Conservation (phyloP, 2,329 filamentous ascomycete species). For the Coniochaeta pulveracea region DNA sequence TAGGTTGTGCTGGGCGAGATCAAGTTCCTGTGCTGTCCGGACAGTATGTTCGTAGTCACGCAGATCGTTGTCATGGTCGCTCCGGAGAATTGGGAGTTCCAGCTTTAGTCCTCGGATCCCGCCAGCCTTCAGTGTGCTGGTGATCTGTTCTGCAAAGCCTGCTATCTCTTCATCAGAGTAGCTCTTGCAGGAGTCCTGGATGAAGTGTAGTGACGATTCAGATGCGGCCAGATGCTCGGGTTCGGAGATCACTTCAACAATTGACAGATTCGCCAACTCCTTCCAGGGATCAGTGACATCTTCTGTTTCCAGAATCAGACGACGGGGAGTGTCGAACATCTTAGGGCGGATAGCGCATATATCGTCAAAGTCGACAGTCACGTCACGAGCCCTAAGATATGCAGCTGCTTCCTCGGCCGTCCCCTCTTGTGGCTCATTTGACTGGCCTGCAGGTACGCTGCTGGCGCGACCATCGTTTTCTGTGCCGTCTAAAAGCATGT, state of each 20-base stretch:
- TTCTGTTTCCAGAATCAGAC: no score
- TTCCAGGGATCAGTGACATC: no score
- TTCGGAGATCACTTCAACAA: background rate
- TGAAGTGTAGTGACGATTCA: slow-evolving; percentile 1
- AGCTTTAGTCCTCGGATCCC: slow-evolving; percentile 9
- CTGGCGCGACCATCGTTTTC: no score
- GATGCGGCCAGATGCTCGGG: background rate
- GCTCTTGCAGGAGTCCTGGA: slow-evolving; percentile 2
- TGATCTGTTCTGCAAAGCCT: slow-evolving; percentile 1
- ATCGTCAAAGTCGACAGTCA: no score
- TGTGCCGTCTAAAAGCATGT: no score
- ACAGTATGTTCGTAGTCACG: slow-evolving; percentile 9
- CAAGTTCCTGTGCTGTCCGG: slow-evolving; percentile 5
- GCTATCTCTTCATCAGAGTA: slow-evolving; percentile 5
- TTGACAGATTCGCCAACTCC: background rate
- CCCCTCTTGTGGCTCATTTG: no score
- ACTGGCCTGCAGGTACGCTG: no score
- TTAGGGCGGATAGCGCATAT: no score
- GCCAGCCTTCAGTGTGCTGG: background rate
- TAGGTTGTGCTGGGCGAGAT: slow-evolving; percentile 12
- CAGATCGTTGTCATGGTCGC: slow-evolving; percentile 14
- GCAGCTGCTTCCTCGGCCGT: no score
- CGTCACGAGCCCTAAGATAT: no score
- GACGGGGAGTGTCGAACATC: no score
- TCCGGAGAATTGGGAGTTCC: slow-evolving; percentile 13